Evolutionary conservation across 1,284 basidiomycete species (phyloP).

Genomic region (Stygiomarasmius scandens): DNA sequence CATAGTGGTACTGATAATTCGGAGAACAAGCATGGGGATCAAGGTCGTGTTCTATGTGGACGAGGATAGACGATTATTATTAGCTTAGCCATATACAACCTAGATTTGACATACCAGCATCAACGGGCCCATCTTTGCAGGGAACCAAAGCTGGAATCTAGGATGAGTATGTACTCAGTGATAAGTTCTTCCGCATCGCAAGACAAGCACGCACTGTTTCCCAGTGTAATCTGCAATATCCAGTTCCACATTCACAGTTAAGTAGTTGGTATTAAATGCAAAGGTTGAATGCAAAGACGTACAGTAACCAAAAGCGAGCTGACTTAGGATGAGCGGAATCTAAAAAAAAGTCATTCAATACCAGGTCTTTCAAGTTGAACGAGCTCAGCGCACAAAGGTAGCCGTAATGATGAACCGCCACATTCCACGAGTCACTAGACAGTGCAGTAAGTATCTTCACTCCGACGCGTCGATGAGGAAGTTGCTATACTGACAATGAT

Average conservation of each 20-base stretch:
- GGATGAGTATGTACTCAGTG: background rate
- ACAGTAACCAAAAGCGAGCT: background rate
- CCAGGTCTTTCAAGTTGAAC: background rate
- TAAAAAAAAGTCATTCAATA: background rate
- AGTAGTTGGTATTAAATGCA: too few relatives aligned
- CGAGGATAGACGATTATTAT: background rate
- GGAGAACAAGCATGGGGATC: background rate
- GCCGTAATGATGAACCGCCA: too few relatives aligned
- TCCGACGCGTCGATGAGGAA: too few relatives aligned
- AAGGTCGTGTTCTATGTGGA: background rate
- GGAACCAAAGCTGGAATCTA: background rate
- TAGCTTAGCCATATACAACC: background rate
- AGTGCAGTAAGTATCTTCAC: too few relatives aligned
- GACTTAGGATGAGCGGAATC: background rate
- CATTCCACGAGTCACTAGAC: too few relatives aligned
- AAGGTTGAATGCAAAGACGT: background rate
- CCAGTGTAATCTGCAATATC: too few relatives aligned
- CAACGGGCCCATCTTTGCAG: background rate
- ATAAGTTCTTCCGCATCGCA: too few relatives aligned
- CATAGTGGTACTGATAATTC: background rate
- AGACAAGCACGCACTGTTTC: too few relatives aligned
- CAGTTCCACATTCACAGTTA: too few relatives aligned
- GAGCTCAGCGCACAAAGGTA: background rate
- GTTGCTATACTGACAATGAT: background rate
- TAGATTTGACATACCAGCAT: background rate